phyloP scores from a whole-genome alignment of 106 monocot genomes.

The Posidonia australis region DNA sequence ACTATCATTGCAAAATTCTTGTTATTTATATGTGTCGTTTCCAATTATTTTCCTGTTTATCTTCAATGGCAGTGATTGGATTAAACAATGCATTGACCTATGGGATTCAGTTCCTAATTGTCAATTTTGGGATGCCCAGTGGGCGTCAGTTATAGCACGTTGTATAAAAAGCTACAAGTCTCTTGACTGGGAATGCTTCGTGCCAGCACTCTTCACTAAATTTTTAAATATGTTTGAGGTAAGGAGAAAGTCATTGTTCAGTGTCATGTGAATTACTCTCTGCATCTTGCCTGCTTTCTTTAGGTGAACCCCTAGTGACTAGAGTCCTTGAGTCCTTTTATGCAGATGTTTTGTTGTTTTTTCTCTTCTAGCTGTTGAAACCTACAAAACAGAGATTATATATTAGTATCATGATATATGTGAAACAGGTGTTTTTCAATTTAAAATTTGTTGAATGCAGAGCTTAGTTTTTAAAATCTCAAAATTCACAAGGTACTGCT shows the following conservation, averaged over 20 bases:
- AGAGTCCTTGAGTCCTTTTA: too few species aligned
- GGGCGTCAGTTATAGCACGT: slow-evolving; percentile 68
- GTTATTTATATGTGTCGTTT: not conserved
- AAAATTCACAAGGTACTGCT: too few species aligned
- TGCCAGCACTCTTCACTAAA: slow-evolving; percentile 61
- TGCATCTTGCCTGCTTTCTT: not conserved
- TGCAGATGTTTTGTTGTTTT: too few species aligned
- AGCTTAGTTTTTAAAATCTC: too few species aligned
- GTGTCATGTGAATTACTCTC: slow-evolving; percentile 1
- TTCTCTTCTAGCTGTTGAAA: too few species aligned
- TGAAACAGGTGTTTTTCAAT: too few species aligned
- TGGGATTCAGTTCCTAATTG: slow-evolving; percentile 90
- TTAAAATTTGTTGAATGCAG: too few species aligned
- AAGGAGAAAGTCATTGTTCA: not conserved
- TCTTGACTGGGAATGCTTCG: slow-evolving; percentile 76
- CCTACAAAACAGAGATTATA: too few species aligned
- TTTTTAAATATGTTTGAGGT: slow-evolving; percentile 98
- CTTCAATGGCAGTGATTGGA: slow-evolving; percentile 48
- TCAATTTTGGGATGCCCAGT: slow-evolving; percentile 95
- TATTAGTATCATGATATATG: too few species aligned
- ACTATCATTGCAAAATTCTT: not conserved
- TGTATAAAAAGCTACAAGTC: slow-evolving; percentile 68
- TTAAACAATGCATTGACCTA: slow-evolving; percentile 51
- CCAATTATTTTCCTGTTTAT: not conserved
- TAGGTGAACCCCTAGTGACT: too few species aligned